These are phyloP conservation scores for Euphorbia peplus DNA, from an alignment of 345 rosid species.

Conservation along the genomic window DNA sequence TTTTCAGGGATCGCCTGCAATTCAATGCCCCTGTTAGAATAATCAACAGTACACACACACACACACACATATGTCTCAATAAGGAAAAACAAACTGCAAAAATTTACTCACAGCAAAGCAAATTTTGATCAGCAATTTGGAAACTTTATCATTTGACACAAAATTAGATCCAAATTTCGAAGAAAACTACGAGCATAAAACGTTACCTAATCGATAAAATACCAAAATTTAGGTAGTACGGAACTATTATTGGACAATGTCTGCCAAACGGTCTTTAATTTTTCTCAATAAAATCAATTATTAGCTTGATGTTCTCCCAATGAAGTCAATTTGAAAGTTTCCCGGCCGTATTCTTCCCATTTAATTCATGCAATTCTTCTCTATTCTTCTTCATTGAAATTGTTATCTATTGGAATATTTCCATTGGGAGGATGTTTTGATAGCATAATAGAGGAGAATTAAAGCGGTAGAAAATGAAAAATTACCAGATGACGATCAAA, in stretches of 20 bases:
- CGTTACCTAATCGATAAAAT: not conserved
- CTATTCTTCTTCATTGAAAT: too few species aligned
- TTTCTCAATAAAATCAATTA: too few species aligned
- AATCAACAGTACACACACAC: not conserved
- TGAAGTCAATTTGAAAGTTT: too few species aligned
- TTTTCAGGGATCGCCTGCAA: constrained; percentile 62
- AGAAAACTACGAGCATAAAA: constrained; percentile 2
- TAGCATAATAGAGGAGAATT: too few species aligned
- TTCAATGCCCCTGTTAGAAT: constrained; percentile 8
- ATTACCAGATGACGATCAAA: constrained; percentile 51
- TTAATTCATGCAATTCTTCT: too few species aligned
- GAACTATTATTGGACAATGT: too few species aligned
- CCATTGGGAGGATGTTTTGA: too few species aligned
- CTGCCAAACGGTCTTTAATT: too few species aligned
- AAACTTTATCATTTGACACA: too few species aligned
- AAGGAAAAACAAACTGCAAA: not conserved
- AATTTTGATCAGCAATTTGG: not conserved
- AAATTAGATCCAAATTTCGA: not conserved
- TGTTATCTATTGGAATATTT: too few species aligned
- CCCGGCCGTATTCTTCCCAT: too few species aligned
- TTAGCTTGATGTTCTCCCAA: too few species aligned
- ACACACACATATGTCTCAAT: not conserved
- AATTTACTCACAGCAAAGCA: not conserved
- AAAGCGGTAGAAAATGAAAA: not conserved
- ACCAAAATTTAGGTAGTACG: not conserved